A percentile compares a stretch with the other conserved stretches of the same genome.
These are phyloP conservation scores for Saccharomycopsis schoenii DNA, from an alignment of 805 yeast genomes.

Conservation along the genomic window DNA sequence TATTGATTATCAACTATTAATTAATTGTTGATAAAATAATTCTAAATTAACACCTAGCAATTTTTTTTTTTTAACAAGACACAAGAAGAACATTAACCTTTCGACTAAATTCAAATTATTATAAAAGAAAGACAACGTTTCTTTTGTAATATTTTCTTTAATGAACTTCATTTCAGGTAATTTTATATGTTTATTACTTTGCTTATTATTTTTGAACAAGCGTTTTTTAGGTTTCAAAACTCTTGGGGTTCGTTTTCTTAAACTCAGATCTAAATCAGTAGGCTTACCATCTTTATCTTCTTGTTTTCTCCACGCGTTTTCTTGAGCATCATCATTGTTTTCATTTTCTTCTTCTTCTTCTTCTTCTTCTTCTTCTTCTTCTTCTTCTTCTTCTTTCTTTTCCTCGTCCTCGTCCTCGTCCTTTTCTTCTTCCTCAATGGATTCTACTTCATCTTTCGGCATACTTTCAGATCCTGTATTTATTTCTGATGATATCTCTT, in stretches of 20 bases:
- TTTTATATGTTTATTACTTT: neutral
- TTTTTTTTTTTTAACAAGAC: neutral
- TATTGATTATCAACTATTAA: neutral
- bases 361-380: too few species aligned
- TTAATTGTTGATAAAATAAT: neutral
- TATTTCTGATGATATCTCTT: neutral
- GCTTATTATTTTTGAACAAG: neutral
- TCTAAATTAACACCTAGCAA: neutral
- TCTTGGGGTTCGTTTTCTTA: neutral
- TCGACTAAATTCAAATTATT: neutral
- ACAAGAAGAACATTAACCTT: slow-evolving; percentile 1
- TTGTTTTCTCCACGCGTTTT: neutral
- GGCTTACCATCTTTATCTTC: neutral
- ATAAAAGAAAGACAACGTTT: neutral
- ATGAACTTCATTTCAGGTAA: neutral
- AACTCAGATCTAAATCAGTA: neutral
- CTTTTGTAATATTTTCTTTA: neutral
- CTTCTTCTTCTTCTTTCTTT: too few species aligned
- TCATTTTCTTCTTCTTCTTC: neutral
- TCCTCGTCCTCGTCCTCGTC: too few species aligned
- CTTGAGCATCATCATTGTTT: neutral
- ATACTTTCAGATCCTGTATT: neutral
- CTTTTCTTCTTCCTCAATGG: neutral
- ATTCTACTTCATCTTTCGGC: neutral
- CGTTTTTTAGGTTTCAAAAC: neutral